Evolutionary conservation across 2,329 filamentous ascomycete species (phyloP), one percentile per base, ranked within the genome.

Genomic region (Macrophomina phaseolina): DNA sequence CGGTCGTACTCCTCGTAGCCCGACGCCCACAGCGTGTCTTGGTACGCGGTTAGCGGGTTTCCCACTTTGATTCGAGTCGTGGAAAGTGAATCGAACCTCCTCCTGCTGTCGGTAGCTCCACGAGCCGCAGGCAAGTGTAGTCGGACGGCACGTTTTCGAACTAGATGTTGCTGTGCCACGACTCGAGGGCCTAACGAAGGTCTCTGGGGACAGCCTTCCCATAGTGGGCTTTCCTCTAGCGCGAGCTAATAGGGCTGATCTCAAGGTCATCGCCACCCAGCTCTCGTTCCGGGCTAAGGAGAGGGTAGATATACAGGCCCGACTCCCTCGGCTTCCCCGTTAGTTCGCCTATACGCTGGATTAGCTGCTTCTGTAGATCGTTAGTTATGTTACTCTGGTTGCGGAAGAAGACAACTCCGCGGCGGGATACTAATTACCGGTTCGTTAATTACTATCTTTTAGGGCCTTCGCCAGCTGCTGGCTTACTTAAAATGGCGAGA

Each of bases 291-390:
- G 80, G 72, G 68, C 80, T 79, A 18, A 78, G 72, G 30, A 89
- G 74, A 0, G 87, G 87, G 70, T 89, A 87, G 52, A 89, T 87
- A 71, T 90, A 87, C 8, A 89, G 77, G 34, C 81, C 81, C 0
- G 86, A 87, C 0, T 82, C 83, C 0, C 75, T 72, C 0, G 87
- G 87, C 67, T 87, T 87, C 65, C 86, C 86, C 0, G 84, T 82
- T 0, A 89, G 80, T 73, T 87, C 78, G 9, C 88, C 88, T 1
- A 90, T 82, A 45, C 81, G 77, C 65, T 86, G 82, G 49, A 81
- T 80, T 12, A 86, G 79, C 30, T 81, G 74, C 74, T 87, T 87
- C 69, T 86, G 84, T 14, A 84, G 76, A 3, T 83, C 78, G 49
- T 84, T 79, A 53, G 77, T 79, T 12, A 86, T 75, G 42, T 79